A percentile compares a stretch with the other conserved stretches of the same genome.
These are phyloP conservation scores for Medicago ruthenica DNA, from an alignment of 306 rosid genomes.

Conservation along the genomic window DNA sequence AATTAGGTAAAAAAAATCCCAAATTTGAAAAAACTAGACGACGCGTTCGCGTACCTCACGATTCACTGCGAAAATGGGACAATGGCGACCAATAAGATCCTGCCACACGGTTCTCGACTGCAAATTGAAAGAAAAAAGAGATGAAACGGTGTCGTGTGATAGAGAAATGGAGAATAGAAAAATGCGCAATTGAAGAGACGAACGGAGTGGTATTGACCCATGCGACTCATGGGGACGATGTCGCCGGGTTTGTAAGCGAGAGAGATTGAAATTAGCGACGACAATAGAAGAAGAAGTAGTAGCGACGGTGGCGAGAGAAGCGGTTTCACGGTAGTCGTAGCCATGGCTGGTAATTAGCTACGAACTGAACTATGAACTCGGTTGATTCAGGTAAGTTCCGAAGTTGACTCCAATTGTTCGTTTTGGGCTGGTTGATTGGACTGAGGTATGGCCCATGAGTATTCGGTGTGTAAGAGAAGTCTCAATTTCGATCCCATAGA, in stretches of 20 bases:
- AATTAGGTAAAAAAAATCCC: slow-evolving; percentile 30
- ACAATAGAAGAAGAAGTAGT: slow-evolving; percentile 33
- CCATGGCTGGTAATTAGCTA: slow-evolving; percentile 39
- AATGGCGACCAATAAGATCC: slow-evolving; percentile 88
- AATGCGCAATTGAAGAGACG: slow-evolving; percentile 35
- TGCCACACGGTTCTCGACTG: slow-evolving; percentile 95
- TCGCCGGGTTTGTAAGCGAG: slow-evolving; percentile 85
- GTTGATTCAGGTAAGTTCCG: neutral
- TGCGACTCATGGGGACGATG: slow-evolving; percentile 91
- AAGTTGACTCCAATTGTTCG: neutral
- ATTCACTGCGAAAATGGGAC: slow-evolving; percentile 89
- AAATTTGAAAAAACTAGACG: slow-evolving; percentile 31
- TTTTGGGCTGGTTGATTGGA: neutral
- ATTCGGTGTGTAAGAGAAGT: too few species aligned
- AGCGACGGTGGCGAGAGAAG: slow-evolving; percentile 33
- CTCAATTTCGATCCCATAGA: too few species aligned
- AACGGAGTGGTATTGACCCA: slow-evolving; percentile 98
- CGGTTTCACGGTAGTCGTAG: slow-evolving; percentile 40
- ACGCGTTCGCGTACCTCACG: slow-evolving; percentile 70
- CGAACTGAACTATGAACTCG: slow-evolving; percentile 14
- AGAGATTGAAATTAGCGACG: slow-evolving; percentile 42
- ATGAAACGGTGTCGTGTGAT: slow-evolving; percentile 29
- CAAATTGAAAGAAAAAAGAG: slow-evolving; percentile 9
- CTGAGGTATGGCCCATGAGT: too few species aligned
- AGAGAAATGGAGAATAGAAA: neutral